Conservation (phyloP, 306 rosid species). For the Cucurbita ficifolia region DNA sequence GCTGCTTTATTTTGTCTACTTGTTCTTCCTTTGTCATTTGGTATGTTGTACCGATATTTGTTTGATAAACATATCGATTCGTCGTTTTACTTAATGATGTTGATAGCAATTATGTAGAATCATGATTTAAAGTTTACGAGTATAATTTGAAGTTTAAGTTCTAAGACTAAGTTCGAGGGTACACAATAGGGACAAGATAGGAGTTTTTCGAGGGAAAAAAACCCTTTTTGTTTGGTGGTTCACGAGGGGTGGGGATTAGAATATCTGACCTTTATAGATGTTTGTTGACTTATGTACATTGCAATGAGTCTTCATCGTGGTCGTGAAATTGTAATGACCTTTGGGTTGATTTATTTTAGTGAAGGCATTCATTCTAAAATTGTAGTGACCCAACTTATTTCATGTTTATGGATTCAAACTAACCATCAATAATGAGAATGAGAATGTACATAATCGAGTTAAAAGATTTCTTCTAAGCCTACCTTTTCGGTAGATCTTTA, state of each 20-base stretch:
- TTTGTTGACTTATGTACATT: too few relatives aligned
- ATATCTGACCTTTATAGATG: neutral
- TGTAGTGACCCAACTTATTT: too few relatives aligned
- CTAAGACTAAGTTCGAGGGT: too few relatives aligned
- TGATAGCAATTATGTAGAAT: neutral
- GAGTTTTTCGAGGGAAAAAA: neutral
- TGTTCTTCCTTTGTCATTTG: neutral
- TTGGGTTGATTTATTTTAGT: too few relatives aligned
- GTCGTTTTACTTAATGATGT: neutral
- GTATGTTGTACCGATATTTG: neutral
- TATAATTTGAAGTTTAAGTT: neutral
- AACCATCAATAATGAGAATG: too few relatives aligned
- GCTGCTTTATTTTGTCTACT: neutral
- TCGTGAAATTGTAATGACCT: neutral
- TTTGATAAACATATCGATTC: neutral
- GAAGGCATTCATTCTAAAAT: too few relatives aligned
- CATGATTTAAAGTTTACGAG: neutral
- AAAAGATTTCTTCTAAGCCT: too few relatives aligned
- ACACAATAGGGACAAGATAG: too few relatives aligned
- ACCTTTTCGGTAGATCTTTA: too few relatives aligned
- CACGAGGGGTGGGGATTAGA: neutral
- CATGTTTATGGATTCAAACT: neutral
- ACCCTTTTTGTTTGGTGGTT: neutral
- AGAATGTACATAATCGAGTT: neutral
- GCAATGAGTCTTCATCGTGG: too few relatives aligned